Base-by-base conservation (phyloP, 2,329 filamentous ascomycete species). In the Colletotrichum horii region DNA sequence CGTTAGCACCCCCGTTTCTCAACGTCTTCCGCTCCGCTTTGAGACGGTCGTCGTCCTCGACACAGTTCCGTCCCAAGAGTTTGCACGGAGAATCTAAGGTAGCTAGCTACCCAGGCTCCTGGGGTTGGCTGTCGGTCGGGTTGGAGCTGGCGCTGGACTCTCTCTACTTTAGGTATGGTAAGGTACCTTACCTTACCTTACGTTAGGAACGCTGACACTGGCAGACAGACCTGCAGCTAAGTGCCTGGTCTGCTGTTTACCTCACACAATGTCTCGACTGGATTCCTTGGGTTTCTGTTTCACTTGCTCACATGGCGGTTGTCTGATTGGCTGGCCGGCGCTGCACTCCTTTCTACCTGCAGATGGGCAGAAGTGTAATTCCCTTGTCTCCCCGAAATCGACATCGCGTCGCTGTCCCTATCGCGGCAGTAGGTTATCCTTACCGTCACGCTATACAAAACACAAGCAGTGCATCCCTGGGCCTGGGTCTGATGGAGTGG, bases 231-330 rank as follows among this genome's bases (percentile, higher is more conserved):
- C 19, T 48, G 38, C 60, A 36, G 30, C 22, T 36, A 32, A 22
- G n/a, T 22, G 32, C 8, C 30, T 24, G 30, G 38, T 48, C n/a
- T 48, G 22, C 61, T 71, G 55, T 75, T 61, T 66, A 75, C 55
- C 19, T 75, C 55, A 52, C 38, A 71, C 61, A 66, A 32, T 34
- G 56, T 65, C 64, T 69, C 71, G 71, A 62, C 52, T 61, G 48
- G 69, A 58, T 78, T 78, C 76, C 62, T 66, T 28, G 60, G 52
- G 74, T 12, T 78, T 78, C 77, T 78, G 76, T 78, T 78, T 78
- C 77, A 78, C 58, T n/a, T 71, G 64, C 68, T 60, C 38, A 36
- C 48, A 30, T 60, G 64, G 66, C 36, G 52, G 26, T n/a, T 43
- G 28, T 65, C 69, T 67, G 28, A 78, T 77, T 78, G 74, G 76